These are phyloP conservation scores for Ceratocystiopsis brevicomis DNA, from an alignment of 2,329 filamentous ascomycete species.

Conservation along the genomic window DNA sequence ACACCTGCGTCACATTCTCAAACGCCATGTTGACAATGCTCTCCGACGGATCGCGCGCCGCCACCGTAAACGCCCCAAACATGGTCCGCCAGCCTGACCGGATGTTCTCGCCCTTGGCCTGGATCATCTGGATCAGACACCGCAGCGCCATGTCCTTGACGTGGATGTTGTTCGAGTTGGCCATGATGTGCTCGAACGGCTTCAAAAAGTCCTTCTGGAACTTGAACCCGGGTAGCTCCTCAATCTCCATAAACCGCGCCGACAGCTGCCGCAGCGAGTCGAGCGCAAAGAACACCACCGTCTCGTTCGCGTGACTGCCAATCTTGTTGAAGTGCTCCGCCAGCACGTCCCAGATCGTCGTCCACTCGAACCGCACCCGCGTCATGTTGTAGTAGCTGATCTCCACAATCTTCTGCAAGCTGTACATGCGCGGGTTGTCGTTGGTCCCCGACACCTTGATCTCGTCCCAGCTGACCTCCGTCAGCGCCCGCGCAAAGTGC, in stretches of 20 bases:
- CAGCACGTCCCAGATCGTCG: constrained; percentile 91
- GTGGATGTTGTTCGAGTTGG: constrained; percentile 73
- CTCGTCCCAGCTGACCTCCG: constrained; percentile 96
- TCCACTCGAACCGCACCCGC: constrained; percentile 95
- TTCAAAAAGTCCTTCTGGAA: constrained; percentile 99
- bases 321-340: constrained; percentile 97
- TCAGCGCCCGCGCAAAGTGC: constrained; percentile 79
- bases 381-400: constrained; percentile 99
- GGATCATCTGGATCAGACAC: constrained; percentile 97
- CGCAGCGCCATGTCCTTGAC: constrained; percentile 96
- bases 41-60: constrained; percentile 82
- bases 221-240: constrained; percentile 94
- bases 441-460: constrained; percentile 94
- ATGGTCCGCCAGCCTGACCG: constrained; percentile 97
- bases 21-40: constrained; percentile 92
- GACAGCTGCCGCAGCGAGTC: constrained; percentile 90
- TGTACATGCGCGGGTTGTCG: constrained; percentile 90
- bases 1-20: constrained; percentile 89
- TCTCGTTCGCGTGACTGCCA: constrained; percentile 88
- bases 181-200: constrained; percentile 93
- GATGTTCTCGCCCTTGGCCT: constrained; percentile 90
- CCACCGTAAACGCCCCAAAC: constrained; percentile 97
- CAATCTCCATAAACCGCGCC: constrained; percentile 98
- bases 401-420: constrained; percentile 92
- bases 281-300: constrained; percentile 91